Conservation (phyloP, 805 yeast genomes). For the Myxozyma kluyveri region DNA sequence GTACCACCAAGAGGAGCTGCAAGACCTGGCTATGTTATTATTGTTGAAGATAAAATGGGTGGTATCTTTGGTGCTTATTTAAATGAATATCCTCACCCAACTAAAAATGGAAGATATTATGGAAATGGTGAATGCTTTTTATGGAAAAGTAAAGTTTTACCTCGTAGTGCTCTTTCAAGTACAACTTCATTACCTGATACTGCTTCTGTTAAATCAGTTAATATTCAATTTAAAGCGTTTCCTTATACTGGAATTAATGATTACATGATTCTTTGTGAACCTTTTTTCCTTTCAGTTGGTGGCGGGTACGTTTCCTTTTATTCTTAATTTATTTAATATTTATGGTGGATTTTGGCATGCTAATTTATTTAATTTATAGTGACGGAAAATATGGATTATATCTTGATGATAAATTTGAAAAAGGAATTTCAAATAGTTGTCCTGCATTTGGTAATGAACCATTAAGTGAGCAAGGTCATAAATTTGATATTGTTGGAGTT, state of each 20-base stretch:
- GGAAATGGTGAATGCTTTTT: slow-evolving; percentile 96
- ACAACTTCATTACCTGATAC: slow-evolving; percentile 58
- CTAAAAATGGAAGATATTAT: slow-evolving; percentile 69
- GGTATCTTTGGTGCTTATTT: slow-evolving; percentile 45
- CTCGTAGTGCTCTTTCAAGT: slow-evolving; percentile 63
- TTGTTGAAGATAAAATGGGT: slow-evolving; percentile 55
- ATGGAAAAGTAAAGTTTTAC: slow-evolving; percentile 67
- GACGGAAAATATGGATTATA: slow-evolving; percentile 90
- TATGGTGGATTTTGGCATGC: neutral
- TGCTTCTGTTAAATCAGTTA: slow-evolving; percentile 12
- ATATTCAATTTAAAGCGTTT: slow-evolving; percentile 66
- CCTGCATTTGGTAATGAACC: slow-evolving; percentile 89
- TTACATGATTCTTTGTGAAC: slow-evolving; percentile 77
- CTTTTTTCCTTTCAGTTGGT: slow-evolving; percentile 75
- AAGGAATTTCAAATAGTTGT: slow-evolving; percentile 76
- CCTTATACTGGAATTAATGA: slow-evolving; percentile 88
- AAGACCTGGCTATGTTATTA: slow-evolving; percentile 68
- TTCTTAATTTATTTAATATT: neutral
- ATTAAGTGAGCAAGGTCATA: slow-evolving; percentile 56
- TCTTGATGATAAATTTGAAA: slow-evolving; percentile 68
- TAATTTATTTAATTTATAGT: neutral
- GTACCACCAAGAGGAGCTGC: slow-evolving; percentile 44
- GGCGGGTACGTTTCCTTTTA: slow-evolving; percentile 51
- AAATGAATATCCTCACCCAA: slow-evolving; percentile 67
- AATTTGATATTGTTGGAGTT: slow-evolving; percentile 70